Percentiles rank a stretch among this genome's conserved stretches.
These are phyloP conservation scores for Ligustrum vulgare DNA, from an alignment of 257 asterid genomes.

Conservation along the genomic window DNA sequence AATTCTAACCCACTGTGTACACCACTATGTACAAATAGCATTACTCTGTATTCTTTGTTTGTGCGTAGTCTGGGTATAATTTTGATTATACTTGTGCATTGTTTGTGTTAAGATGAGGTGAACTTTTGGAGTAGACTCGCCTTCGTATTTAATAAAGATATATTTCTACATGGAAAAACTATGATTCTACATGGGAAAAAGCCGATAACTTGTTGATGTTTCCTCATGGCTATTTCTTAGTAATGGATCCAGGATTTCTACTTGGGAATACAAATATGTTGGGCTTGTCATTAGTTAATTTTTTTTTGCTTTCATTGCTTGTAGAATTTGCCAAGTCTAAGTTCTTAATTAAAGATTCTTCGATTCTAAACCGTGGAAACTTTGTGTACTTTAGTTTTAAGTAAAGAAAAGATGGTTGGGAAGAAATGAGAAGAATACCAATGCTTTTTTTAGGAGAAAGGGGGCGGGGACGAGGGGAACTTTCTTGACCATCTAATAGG, in stretches of 20 bases:
- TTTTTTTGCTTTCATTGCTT: not conserved
- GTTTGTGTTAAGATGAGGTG: not conserved
- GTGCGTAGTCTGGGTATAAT: not conserved
- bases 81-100: not conserved
- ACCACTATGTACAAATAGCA: too few relatives aligned
- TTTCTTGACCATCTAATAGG: not conserved
- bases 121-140: not conserved
- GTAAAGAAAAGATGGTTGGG: not conserved
- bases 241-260: not conserved
- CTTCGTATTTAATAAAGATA: not conserved
- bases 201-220: not conserved
- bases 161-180: not conserved
- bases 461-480: not conserved
- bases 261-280: not conserved
- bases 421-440: not conserved
- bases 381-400: too few relatives aligned
- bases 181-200: not conserved
- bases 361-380: not conserved
- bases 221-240: not conserved
- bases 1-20: too few relatives aligned
- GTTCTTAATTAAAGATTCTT: not conserved
- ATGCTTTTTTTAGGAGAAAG: not conserved
- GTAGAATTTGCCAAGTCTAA: not conserved
- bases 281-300: not conserved
- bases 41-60: too few relatives aligned